phyloP scores from a whole-genome alignment of 441 rosid genomes.

The Arabidopsis lyrata region DNA sequence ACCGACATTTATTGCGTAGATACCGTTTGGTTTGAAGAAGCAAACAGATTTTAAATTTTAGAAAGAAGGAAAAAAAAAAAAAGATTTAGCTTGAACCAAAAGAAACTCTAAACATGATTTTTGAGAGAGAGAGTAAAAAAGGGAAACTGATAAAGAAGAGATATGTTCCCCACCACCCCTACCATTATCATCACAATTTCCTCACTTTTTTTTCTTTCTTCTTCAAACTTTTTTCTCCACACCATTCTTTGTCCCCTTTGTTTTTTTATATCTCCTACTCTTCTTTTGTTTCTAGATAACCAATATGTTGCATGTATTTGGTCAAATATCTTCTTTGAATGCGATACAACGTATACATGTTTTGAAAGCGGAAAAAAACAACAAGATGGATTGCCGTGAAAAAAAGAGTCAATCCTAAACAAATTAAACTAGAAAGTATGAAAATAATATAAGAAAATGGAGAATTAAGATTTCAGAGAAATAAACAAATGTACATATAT shows the following conservation, averaged over 20 bases:
- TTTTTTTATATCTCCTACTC: not conserved
- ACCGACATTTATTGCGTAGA: constrained; percentile 25
- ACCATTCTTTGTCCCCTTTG: constrained; percentile 41
- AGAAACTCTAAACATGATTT: constrained; percentile 20
- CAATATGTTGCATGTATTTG: constrained; percentile 35
- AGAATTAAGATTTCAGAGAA: not conserved
- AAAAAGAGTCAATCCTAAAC: not conserved
- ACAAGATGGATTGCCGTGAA: not conserved
- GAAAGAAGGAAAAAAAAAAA: constrained; percentile 4
- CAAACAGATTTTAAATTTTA: not conserved
- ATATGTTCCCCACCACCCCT: constrained; percentile 79
- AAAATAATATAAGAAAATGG: not conserved
- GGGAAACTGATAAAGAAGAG: constrained; percentile 48
- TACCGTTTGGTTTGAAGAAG: constrained; percentile 27
- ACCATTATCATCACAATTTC: constrained; percentile 57
- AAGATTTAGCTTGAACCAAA: constrained; percentile 33
- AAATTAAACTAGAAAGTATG: not conserved
- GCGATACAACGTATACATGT: constrained; percentile 13
- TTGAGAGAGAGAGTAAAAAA: constrained; percentile 31
- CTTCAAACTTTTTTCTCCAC: constrained; percentile 30
- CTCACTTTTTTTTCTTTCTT: constrained; percentile 44
- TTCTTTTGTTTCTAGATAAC: constrained; percentile 24
- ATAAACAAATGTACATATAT: not conserved
- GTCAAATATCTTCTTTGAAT: constrained; percentile 33
- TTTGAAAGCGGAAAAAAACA: not conserved